Conservation (phyloP, 345 rosid species). For the Brassica carinata region DNA sequence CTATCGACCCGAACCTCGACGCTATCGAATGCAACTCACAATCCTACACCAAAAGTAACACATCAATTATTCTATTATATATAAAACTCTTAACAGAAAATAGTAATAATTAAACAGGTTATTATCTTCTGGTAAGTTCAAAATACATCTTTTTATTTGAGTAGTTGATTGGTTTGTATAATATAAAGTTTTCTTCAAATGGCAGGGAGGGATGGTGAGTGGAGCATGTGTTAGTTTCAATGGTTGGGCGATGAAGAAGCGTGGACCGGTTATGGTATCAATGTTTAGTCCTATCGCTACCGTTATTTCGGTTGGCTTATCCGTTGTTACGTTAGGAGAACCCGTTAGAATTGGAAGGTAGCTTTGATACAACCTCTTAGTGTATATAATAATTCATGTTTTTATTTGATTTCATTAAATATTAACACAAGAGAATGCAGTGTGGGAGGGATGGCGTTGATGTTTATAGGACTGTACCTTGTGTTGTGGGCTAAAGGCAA, state of each 20-base stretch:
- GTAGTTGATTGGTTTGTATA: neutral
- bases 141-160: no score
- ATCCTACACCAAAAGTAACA: no score
- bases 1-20: no score
- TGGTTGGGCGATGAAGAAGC: conserved; percentile 92
- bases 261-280: conserved; percentile 87
- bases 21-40: no score
- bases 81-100: no score
- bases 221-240: conserved; percentile 84
- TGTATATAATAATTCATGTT: neutral
- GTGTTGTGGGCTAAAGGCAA: conserved; percentile 95
- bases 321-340: conserved; percentile 65
- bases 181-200: neutral
- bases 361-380: neutral
- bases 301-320: conserved; percentile 59
- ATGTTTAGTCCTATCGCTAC: conserved; percentile 85
- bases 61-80: no score
- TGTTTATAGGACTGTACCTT: conserved; percentile 77
- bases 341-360: conserved; percentile 71
- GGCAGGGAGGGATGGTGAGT: conserved; percentile 59
- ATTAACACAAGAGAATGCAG: conserved; percentile 44
- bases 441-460: conserved; percentile 73
- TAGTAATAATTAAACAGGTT: no score
- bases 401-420: neutral
- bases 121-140: conserved; percentile 53